Conservation (phyloP, 768 basidiomycete genomes). For the Lactarius sp. region DNA sequence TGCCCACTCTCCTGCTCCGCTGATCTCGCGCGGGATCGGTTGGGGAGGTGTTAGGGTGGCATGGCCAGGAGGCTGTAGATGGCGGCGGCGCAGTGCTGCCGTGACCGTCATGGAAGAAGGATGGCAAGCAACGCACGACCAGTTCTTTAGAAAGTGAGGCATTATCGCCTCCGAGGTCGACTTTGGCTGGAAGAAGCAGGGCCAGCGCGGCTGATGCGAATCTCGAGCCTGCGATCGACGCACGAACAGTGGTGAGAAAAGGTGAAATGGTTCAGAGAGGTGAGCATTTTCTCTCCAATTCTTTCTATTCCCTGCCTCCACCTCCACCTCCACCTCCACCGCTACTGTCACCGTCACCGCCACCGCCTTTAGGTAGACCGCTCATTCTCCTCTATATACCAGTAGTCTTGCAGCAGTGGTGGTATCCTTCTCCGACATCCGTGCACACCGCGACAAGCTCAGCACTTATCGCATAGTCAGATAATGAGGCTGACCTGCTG, state of each 20-base stretch:
- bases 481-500: conserved; percentile 20
- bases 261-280: conserved; percentile 56
- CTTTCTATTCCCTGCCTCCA: conserved; percentile 1
- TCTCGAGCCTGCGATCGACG: conserved; percentile 27
- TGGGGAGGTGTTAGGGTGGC: neutral
- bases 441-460: conserved; percentile 41
- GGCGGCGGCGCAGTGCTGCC: neutral
- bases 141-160: neutral
- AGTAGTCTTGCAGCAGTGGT: conserved; percentile 30
- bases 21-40: conserved; percentile 6
- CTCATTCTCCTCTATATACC: conserved; percentile 18
- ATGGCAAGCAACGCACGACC: conserved; percentile 31
- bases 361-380: neutral
- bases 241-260: conserved; percentile 47
- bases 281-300: conserved; percentile 22
- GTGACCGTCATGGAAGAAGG: neutral
- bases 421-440: conserved; percentile 50
- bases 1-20: neutral
- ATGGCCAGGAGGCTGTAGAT: neutral
- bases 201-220: neutral
- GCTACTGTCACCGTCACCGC: conserved; percentile 12
- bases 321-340: too few relatives aligned
- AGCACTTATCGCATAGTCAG: neutral
- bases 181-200: neutral
- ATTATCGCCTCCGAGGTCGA: neutral